These are phyloP conservation scores for Bifiguratus adelaidae DNA, from an alignment of 192 early-diverging fungal species.

Conservation along the genomic window DNA sequence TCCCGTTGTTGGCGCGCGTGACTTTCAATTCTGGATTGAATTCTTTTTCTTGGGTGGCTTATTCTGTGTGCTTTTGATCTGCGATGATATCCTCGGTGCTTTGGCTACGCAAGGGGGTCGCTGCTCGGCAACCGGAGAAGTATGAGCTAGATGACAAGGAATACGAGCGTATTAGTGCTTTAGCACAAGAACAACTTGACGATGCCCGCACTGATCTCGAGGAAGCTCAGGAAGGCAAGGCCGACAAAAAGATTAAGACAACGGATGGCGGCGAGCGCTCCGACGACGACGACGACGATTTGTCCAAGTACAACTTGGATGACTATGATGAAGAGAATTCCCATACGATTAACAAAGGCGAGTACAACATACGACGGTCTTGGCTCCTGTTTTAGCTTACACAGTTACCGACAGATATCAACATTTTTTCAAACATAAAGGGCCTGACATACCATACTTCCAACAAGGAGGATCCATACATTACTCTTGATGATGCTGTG, in stretches of 20 bases:
- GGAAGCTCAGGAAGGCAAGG: conserved; percentile 30
- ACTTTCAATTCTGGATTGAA: too few relatives aligned
- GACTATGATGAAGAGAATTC: conserved; percentile 88
- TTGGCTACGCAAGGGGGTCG: conserved; percentile 92
- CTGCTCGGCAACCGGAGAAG: conserved; percentile 66
- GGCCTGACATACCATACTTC: conserved; percentile 77
- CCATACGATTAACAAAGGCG: conserved; percentile 26
- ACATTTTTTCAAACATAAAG: conserved; percentile 79
- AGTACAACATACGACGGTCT: neutral
- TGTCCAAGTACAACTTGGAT: conserved; percentile 86
- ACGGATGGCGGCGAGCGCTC: neutral
- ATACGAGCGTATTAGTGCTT: conserved; percentile 64
- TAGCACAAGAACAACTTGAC: conserved; percentile 53
- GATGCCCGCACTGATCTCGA: conserved; percentile 50
- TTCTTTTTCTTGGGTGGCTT: too few relatives aligned
- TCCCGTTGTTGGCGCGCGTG: too few relatives aligned
- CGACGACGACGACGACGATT: conserved; percentile 40
- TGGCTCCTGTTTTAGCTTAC: neutral
- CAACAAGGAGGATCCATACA: conserved; percentile 80
- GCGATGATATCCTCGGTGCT: conserved; percentile 92
- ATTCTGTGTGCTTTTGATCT: too few relatives aligned
- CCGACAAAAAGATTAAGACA: conserved; percentile 23
- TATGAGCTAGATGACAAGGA: conserved; percentile 85
- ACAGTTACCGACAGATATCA: conserved; percentile 46
- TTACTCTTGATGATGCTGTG: conserved; percentile 61